Evolutionary conservation across 1,284 basidiomycete species (phyloP).

Genomic region (Rhodofomes roseus): DNA sequence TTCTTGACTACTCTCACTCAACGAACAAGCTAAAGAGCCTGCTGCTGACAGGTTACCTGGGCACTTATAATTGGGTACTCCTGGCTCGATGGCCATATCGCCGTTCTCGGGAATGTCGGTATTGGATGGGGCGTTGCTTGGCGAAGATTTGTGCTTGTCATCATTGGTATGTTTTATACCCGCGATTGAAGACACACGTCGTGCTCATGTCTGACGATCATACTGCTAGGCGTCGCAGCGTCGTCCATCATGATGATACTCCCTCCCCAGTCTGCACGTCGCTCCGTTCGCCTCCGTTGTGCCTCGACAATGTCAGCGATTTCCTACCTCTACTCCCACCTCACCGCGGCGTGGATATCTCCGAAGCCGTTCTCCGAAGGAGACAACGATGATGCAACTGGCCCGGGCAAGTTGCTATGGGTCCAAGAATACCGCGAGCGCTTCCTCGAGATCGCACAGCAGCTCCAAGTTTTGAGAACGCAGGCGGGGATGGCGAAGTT

Average conservation of each 20-base stretch:
- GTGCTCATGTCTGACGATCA: too few species aligned
- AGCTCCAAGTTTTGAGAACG: conserved; percentile 33
- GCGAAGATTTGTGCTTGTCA: conserved; percentile 43
- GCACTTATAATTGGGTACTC: conserved; percentile 54
- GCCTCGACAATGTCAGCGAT: conserved; percentile 38
- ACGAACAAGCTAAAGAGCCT: neutral
- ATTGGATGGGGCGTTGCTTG: conserved; percentile 53
- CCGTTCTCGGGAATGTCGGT: conserved; percentile 42
- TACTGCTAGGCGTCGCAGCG: conserved; percentile 44
- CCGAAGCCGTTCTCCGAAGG: conserved; percentile 12
- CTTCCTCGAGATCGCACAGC: conserved; percentile 32
- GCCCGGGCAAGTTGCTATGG: conserved; percentile 15
- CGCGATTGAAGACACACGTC: too few species aligned
- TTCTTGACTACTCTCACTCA: neutral
- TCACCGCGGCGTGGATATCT: conserved; percentile 44
- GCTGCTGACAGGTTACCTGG: conserved; percentile 34
- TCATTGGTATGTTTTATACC: conserved; percentile 39
- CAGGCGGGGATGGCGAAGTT: conserved; percentile 40
- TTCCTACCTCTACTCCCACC: conserved; percentile 37
- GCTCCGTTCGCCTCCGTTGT: conserved; percentile 44
- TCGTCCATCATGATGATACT: conserved; percentile 47
- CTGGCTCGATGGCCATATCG: conserved; percentile 56
- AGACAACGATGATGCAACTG: conserved; percentile 8
- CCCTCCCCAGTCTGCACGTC: conserved; percentile 47
- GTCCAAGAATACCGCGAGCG: conserved; percentile 27